Evolutionary conservation across 169 alveolate species (phyloP), one percentile per base, ranked within the genome.

Genomic region (Eimeria nieschulzi): DNA sequence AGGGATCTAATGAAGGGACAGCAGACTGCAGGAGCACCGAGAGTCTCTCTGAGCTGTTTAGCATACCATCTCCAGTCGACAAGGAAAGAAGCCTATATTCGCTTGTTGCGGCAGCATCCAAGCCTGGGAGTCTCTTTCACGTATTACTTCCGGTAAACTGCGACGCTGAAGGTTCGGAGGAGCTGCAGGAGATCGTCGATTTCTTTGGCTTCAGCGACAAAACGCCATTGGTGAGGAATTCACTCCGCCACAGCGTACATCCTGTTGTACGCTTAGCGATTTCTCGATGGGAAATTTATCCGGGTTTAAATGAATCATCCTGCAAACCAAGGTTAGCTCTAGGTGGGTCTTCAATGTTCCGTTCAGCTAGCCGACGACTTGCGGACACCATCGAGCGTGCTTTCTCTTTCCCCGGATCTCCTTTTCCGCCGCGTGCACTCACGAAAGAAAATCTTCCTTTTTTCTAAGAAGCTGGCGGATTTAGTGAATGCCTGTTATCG

Each of bases 101-200:
- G 54, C 76, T 87, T 56, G 92, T 79, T 39, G 53, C 75, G 23
- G 87, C 92, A 13, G 87, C 56, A 10, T 73, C 87, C n/a, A 64
- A 87, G 61, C 88, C 92, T 25, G 92, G 92, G 51, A 76, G 92
- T 59, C 88, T 87, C 70, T 87, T 87, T 59, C 92, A 87, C 55
- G 17, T 68, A 13, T 39, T 87, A 12, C 82, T 87, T 1, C 92
- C 92, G 19, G 71, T 73, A 51, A 79, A 59, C 39, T 75, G 83
- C 46, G 76, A 61, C 71, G 92, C 82, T n/a, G 92, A 76, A 59
- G 87, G 90, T 51, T 26, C 78, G 64, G 39, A 68, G 26, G 87
- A 8, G 9, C 17, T 87, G 78, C 79, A 61, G 12, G 46, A 25
- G 51, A 66, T 75, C 39, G 3, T 73, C 63, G 76, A 59, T 9